A percentile compares a stretch with the other conserved stretches of the same genome.
Evolutionary conservation across 2,329 filamentous ascomycete genomes (phyloP).

Genomic region (Blumeria hordei): DNA sequence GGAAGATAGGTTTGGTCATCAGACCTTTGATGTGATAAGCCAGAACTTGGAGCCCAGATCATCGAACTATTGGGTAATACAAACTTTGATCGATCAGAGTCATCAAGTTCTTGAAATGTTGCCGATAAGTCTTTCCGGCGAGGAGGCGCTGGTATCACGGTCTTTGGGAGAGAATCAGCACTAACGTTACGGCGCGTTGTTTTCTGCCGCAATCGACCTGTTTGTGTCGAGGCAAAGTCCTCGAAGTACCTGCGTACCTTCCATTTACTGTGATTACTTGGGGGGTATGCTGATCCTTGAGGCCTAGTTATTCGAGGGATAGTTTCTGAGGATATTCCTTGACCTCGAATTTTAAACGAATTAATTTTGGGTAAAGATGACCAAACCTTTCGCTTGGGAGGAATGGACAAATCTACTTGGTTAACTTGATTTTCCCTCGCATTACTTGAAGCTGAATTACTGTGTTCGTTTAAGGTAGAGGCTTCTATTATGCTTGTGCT

Average conservation of each 20-base stretch:
- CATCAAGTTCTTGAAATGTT: slow-evolving; percentile 24
- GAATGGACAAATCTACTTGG: too few species aligned
- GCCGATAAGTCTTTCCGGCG: slow-evolving; percentile 32
- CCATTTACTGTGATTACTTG: slow-evolving; percentile 1
- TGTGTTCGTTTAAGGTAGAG: slow-evolving; percentile 3
- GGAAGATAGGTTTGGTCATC: too few species aligned
- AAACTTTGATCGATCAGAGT: slow-evolving; percentile 2
- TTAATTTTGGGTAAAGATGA: too few species aligned
- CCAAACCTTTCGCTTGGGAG: too few species aligned
- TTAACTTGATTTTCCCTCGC: too few species aligned
- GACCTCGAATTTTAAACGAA: slow-evolving; percentile 8
- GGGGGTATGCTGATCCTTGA: neutral
- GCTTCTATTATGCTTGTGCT: slow-evolving; percentile 7
- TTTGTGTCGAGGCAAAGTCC: slow-evolving; percentile 34
- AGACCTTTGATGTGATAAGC: too few species aligned
- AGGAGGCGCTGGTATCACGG: slow-evolving; percentile 35
- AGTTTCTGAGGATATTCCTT: slow-evolving; percentile 12
- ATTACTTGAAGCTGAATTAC: too few species aligned
- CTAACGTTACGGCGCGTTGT: slow-evolving; percentile 27
- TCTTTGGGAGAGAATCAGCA: slow-evolving; percentile 30
- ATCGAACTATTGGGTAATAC: too few species aligned
- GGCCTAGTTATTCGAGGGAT: too few species aligned
- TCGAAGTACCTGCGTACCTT: slow-evolving; percentile 22
- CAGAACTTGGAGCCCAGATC: too few species aligned
- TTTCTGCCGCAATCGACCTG: slow-evolving; percentile 31